These are phyloP conservation scores for Epicoccum sorghinum DNA, from an alignment of 2,329 filamentous ascomycete species.

Conservation along the genomic window DNA sequence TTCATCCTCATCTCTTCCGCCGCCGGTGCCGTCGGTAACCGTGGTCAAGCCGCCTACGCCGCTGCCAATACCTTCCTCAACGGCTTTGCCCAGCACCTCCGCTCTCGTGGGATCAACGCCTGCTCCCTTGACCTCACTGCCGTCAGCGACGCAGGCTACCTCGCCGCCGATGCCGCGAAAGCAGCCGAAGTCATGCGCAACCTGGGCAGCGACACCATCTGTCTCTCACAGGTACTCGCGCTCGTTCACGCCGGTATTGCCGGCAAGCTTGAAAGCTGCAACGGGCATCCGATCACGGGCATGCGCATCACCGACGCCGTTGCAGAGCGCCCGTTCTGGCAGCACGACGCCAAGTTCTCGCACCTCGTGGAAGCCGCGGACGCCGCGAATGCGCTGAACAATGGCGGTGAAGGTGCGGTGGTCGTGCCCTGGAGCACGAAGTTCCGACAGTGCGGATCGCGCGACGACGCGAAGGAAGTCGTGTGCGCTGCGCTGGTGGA, in stretches of 20 bases:
- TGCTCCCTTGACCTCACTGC: conserved; percentile 35
- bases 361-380: conserved; percentile 31
- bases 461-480: conserved; percentile 28
- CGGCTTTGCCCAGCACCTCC: conserved; percentile 29
- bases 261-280: conserved; percentile 29
- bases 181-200: conserved; percentile 32
- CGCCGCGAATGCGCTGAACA: conserved; percentile 16
- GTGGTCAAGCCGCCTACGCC: conserved; percentile 32
- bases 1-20: conserved; percentile 40
- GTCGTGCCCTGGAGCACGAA: conserved; percentile 28
- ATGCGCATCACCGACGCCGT: conserved; percentile 29
- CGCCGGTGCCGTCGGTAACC: conserved; percentile 24
- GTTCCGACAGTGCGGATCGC: conserved; percentile 29
- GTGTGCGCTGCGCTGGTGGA: conserved; percentile 30
- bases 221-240: conserved; percentile 35
- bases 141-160: conserved; percentile 34
- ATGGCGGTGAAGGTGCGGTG: background rate
- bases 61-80: conserved; percentile 41
- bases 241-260: conserved; percentile 29
- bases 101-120: conserved; percentile 23
- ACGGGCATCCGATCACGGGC: conserved; percentile 37
- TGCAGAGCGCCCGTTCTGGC: conserved; percentile 33
- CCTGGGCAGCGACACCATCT: conserved; percentile 33
- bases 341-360: conserved; percentile 33
- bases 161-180: conserved; percentile 32